These are phyloP conservation scores for Suillus ampliporus DNA, from an alignment of 768 basidiomycete species.

Conservation along the genomic window DNA sequence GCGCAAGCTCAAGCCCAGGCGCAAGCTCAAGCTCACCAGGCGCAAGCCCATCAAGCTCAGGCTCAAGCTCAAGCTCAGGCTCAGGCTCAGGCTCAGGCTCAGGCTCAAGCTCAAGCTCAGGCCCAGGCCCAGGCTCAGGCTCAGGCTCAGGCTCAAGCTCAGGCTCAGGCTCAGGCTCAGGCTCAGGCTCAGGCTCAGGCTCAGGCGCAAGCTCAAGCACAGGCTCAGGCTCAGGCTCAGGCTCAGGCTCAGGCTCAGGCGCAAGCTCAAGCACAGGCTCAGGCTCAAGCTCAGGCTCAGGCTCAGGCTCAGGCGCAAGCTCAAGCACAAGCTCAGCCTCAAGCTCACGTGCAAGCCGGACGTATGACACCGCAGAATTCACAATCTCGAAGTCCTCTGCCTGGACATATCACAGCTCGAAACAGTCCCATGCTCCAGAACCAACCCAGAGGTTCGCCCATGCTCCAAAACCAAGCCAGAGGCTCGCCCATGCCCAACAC, in stretches of 20 bases:
- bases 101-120: constrained; percentile 21
- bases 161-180: constrained; percentile 19
- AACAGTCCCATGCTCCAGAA: constrained; percentile 44
- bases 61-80: constrained; percentile 43
- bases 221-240: constrained; percentile 49
- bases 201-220: constrained; percentile 42
- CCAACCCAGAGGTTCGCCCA: constrained; percentile 38
- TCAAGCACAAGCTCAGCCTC: constrained; percentile 19
- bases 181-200: constrained; percentile 14
- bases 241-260: constrained; percentile 28
- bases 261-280: constrained; percentile 31
- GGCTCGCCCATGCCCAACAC: constrained; percentile 27
- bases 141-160: constrained; percentile 6
- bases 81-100: constrained; percentile 20
- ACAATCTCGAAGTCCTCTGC: constrained; percentile 24
- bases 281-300: constrained; percentile 22
- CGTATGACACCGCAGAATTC: constrained; percentile 35
- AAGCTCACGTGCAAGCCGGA: background rate
- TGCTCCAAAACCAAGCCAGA: constrained; percentile 24
- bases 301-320: constrained; percentile 25
- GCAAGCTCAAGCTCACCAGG: constrained; percentile 13
- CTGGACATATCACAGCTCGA: constrained; percentile 23
- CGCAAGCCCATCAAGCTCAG: constrained; percentile 41
- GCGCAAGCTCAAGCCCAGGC: constrained; percentile 7
- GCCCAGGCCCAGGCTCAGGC: constrained; percentile 15